Evolutionary conservation across 2,329 filamentous ascomycete species (phyloP).

Genomic region (Aspergillus sp.): DNA sequence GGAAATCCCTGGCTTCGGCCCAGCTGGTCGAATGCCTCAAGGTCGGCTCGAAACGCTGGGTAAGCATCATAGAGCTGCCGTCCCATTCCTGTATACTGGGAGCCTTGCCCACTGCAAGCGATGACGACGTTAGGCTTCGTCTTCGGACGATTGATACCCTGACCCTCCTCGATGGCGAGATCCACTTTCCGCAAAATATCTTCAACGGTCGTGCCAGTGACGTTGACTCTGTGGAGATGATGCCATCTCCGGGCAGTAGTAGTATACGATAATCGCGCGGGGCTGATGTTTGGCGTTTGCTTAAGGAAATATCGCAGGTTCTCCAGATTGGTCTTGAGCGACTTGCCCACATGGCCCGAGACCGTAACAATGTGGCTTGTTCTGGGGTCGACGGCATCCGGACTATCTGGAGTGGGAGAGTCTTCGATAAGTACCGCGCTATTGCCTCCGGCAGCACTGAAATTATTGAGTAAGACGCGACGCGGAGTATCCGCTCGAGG

Average conservation of each 20-base stretch:
- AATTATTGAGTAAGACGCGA: conserved; percentile 51
- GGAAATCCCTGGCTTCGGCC: conserved; percentile 16
- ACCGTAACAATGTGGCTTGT: conserved; percentile 46
- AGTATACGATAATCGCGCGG: conserved; percentile 54
- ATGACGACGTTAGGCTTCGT: conserved; percentile 22
- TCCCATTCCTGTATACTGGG: conserved; percentile 19
- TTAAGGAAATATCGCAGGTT: conserved; percentile 39
- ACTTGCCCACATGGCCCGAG: conserved; percentile 42
- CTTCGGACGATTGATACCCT: conserved; percentile 40
- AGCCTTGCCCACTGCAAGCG: conserved; percentile 29
- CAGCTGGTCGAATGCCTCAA: conserved; percentile 16
- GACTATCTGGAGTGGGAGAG: conserved; percentile 41
- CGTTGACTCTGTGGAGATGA: conserved; percentile 7
- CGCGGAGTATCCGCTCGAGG: conserved; percentile 13
- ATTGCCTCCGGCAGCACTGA: conserved; percentile 61
- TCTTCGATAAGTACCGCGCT: conserved; percentile 56
- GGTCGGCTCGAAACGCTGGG: conserved; percentile 12
- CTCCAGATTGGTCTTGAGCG: conserved; percentile 45
- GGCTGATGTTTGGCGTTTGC: conserved; percentile 25
- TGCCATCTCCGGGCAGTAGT: conserved; percentile 48
- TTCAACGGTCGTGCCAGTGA: conserved; percentile 1
- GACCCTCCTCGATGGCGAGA: conserved; percentile 32
- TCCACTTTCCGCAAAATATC: conserved; percentile 2
- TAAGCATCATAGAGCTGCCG: conserved; percentile 21
- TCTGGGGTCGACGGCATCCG: conserved; percentile 42